Evolutionary conservation across 73 alveolate genomes (phyloP), one percentile per base, ranked within the genome.

Genomic region (Paramecium octaurelia): DNA sequence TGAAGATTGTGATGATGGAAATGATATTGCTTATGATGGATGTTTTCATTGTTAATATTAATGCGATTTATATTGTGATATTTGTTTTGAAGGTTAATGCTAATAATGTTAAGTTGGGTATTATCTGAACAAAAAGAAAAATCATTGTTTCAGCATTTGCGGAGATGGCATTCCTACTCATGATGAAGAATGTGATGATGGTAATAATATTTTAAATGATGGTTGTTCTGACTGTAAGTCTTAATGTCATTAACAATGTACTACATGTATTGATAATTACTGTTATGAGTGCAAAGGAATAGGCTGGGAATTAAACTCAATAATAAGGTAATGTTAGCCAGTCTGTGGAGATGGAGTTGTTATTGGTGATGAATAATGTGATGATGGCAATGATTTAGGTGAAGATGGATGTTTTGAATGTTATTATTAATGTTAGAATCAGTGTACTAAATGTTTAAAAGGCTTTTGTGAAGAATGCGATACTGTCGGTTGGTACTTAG

Each of bases 251-350:
- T 11, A 64, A 27, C 31, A 31, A 31, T 64, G 84, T 5, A 31
- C 42, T 23, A 31, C 23, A 8, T 64, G 84, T 64, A 12, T 31
- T 1, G 48, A 64, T 1, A 42, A 48, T 31, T 20, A 11, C 6
- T 64, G 84, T 64, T 64, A 31, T 27, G 16, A 64, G 29, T 64
- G 84, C 31, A 64, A 20, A 1, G 93, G 68, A 68, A 18, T 21
- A 14, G 69, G 93, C 4, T 91, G 68, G 29, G 93, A 86, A 16
- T 57, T 40, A 42, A 86, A 86, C 23, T 24, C 9, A 12, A 58
- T 3, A 27, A 4, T 0, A 3, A 89, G 89, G 58, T 86, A 86
- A 6, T 68, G 84, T n/a, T 68, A 68, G 8, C 84, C 84, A 1
- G 8, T 68, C 1, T 68, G 84, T 5, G 84, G 84, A 21, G 84